phyloP scores from a whole-genome alignment of 164 flowering plant species.

The Taxillus chinensis region DNA sequence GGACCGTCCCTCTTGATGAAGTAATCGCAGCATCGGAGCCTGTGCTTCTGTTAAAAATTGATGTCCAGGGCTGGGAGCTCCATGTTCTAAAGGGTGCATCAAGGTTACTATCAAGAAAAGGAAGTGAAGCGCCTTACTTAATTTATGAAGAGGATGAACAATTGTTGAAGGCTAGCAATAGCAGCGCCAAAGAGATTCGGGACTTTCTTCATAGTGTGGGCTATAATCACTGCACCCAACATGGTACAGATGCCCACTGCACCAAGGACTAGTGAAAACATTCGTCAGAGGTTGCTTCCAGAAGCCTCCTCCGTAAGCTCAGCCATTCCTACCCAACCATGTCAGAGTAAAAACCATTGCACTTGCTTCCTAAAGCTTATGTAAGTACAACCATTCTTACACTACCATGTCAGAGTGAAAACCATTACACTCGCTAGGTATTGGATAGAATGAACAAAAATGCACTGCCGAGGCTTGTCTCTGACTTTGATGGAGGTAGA shows the following conservation, averaged over 20 bases:
- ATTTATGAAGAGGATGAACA: constrained; percentile 95
- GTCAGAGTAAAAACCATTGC: too few species aligned
- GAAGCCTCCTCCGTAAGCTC: too few species aligned
- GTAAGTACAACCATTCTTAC: too few species aligned
- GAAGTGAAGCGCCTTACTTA: constrained; percentile 71
- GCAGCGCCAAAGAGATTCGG: constrained; percentile 71
- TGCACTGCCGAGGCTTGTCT: too few species aligned
- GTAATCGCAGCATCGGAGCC: constrained; percentile 60
- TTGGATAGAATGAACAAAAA: too few species aligned
- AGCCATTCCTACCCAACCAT: too few species aligned
- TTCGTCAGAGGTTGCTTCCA: too few species aligned
- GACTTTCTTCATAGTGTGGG: constrained; percentile 66
- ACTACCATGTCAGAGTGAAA: too few species aligned
- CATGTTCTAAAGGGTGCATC: constrained; percentile 86
- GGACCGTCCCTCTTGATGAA: constrained; percentile 72
- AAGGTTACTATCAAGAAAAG: constrained; percentile 67
- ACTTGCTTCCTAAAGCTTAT: too few species aligned
- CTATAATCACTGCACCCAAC: constrained; percentile 63
- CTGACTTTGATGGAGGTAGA: too few species aligned
- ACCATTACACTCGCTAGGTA: too few species aligned
- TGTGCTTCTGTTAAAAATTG: constrained; percentile 75
- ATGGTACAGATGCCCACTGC: constrained; percentile 96
- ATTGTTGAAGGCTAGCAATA: constrained; percentile 82
- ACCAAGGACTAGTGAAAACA: constrained; percentile 30
- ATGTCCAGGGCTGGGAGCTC: constrained; percentile 98